phyloP scores from a whole-genome alignment of 2,329 filamentous ascomycete genomes.

The Beauveria sp. region DNA sequence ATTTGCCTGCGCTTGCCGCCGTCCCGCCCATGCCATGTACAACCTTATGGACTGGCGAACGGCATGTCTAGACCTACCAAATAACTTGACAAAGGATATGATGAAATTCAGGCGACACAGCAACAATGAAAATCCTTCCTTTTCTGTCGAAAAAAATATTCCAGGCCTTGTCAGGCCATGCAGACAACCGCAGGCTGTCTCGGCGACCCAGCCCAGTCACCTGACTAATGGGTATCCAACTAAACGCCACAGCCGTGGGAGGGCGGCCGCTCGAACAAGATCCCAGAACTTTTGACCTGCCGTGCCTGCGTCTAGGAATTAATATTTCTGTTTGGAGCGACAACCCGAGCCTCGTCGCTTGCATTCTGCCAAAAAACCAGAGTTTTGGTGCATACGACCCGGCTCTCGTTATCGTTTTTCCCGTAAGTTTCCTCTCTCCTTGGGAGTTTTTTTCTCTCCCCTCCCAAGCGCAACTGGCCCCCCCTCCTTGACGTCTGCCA shows the following conservation, averaged over 20 bases:
- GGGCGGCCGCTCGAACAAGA: conserved; percentile 9
- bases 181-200: background rate
- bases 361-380: background rate
- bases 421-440: background rate
- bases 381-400: background rate
- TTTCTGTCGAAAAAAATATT: background rate
- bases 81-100: background rate
- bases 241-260: conserved; percentile 12
- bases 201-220: conserved; percentile 5
- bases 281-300: conserved; percentile 7
- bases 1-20: background rate
- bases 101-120: background rate
- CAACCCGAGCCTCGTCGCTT: background rate
- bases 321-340: background rate
- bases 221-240: conserved; percentile 11
- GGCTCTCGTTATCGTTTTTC: conserved; percentile 8
- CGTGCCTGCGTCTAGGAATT: background rate
- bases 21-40: background rate
- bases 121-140: background rate
- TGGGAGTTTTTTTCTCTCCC: background rate
- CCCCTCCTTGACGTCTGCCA: conserved; percentile 7
- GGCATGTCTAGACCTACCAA: background rate
- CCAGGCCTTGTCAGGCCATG: background rate
- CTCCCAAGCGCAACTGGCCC: background rate
- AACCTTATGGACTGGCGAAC: background rate